Base-by-base conservation (phyloP, 2,329 filamentous ascomycete genomes). In the Dendryphion nanum region DNA sequence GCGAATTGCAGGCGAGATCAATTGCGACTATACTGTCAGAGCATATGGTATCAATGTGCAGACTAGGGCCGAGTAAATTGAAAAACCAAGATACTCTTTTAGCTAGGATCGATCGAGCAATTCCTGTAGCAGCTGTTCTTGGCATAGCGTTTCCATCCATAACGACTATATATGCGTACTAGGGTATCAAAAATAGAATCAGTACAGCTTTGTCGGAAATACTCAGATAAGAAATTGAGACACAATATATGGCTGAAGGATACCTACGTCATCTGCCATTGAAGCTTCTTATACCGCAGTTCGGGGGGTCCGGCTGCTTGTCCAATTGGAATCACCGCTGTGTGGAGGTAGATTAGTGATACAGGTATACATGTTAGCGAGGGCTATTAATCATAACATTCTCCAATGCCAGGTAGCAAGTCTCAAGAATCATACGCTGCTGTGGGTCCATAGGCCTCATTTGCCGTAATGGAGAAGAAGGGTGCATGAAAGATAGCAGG, bases 31-130 rank as follows among this genome's bases (percentile, higher is more conserved):
- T 6, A 20, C 35, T 31, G 13, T 23, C 21, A n/a, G 44, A 47
- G 32, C 52, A 56, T 1, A 47, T 49, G 4, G 52, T 51, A 26
- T 56, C 46, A 1, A 56, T n/a, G 1, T 36, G 41, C 5, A 54
- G 21, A 6, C 42, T 47, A 1, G 52, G 41, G 2, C 52, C 52
- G 12, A 21, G 16, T 1, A 52, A 35, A 35, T 51, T 36, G 29
- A 52, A 56, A 31, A 48, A 49, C 40, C 40, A 46, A 14, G 33
- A 38, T 2, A 48, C 6, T 15, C 45, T 18, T 23, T 48, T 48
- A 4, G 45, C 36, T 5, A 20, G 8, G 6, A 33, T 18, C 8
- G 31, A 17, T 8, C 15, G 40, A 18, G 5, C 39, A 36, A 12
- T 18, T 17, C 35, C 28, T 4, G 33, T 12, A 15, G 24, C 15